Conservation (phyloP, 2,329 filamentous ascomycete species). For the Pezicula neosporulosa region DNA sequence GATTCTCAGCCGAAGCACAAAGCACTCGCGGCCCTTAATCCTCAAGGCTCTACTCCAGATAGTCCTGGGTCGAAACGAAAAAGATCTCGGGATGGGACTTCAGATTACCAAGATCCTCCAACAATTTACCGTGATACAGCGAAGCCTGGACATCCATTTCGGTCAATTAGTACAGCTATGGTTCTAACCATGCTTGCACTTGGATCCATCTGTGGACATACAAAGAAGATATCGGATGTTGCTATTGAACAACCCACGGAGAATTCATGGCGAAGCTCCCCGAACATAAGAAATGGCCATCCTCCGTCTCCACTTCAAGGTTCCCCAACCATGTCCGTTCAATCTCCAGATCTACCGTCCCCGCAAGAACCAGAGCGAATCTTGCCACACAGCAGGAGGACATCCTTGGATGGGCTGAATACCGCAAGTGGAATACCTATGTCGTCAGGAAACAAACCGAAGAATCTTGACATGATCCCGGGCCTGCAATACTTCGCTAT, state of each 20-base stretch:
- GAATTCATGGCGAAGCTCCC: conserved; percentile 16
- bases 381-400: conserved; percentile 37
- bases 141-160: conserved; percentile 49
- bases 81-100: conserved; percentile 19
- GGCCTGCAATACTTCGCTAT: conserved; percentile 87
- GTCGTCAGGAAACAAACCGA: conserved; percentile 17
- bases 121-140: conserved; percentile 15
- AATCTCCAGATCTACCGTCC: conserved; percentile 44
- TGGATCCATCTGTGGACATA: conserved; percentile 71
- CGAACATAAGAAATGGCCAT: conserved; percentile 43
- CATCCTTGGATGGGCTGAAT: conserved; percentile 42
- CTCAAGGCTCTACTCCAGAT: conserved; percentile 20
- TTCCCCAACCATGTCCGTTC: conserved; percentile 43
- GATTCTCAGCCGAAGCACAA: conserved; percentile 22
- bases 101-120: conserved; percentile 19
- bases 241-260: conserved; percentile 35
- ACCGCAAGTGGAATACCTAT: conserved; percentile 15
- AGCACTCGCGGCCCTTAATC: conserved; percentile 13
- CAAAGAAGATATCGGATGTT: conserved; percentile 53
- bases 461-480: conserved; percentile 82
- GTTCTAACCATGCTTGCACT: conserved; percentile 81
- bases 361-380: conserved; percentile 47
- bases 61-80: conserved; percentile 29
- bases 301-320: conserved; percentile 50
- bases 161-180: conserved; percentile 76